Conservation (phyloP, 164 flowering plant species). For the Taxillus chinensis region DNA sequence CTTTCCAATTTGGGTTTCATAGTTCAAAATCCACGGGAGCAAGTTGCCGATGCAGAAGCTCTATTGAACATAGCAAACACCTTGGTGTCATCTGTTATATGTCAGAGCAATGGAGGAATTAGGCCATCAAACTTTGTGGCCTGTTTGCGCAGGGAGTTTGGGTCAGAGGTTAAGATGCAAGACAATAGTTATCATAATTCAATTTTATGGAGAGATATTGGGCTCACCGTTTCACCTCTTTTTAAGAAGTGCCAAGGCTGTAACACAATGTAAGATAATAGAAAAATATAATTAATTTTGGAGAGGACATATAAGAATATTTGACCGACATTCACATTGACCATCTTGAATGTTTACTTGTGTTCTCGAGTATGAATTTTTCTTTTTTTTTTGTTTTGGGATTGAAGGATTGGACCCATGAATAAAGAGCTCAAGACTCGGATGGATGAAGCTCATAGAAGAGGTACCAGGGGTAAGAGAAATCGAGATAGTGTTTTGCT, state of each 20-base stretch:
- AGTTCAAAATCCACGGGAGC: conserved; percentile 90
- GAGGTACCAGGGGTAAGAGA: not conserved
- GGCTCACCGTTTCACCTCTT: not conserved
- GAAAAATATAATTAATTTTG: too few species aligned
- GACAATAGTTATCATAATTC: not conserved
- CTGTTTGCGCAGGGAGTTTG: conserved; percentile 30
- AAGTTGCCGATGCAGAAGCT: conserved; percentile 95
- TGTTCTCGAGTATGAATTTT: not conserved
- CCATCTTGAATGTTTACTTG: too few species aligned
- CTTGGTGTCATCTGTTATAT: conserved; percentile 45
- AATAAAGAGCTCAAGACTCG: not conserved
- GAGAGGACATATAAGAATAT: too few species aligned
- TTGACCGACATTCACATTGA: too few species aligned
- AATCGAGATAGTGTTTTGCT: not conserved
- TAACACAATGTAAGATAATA: conserved; percentile 1
- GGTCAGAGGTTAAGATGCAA: not conserved
- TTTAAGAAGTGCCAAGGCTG: not conserved
- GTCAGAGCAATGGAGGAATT: conserved; percentile 43
- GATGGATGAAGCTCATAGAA: not conserved
- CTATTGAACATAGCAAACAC: conserved; percentile 62
- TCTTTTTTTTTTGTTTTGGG: not conserved
- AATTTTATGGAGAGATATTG: conserved; percentile 1
- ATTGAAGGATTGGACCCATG: conserved; percentile 1
- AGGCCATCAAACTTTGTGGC: conserved; percentile 57
- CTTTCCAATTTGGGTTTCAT: conserved; percentile 11